A percentile compares a stretch with the other conserved stretches of the same genome.
Conservation (phyloP, 2,329 filamentous ascomycete genomes). For the Sordariomycetes sp. region DNA sequence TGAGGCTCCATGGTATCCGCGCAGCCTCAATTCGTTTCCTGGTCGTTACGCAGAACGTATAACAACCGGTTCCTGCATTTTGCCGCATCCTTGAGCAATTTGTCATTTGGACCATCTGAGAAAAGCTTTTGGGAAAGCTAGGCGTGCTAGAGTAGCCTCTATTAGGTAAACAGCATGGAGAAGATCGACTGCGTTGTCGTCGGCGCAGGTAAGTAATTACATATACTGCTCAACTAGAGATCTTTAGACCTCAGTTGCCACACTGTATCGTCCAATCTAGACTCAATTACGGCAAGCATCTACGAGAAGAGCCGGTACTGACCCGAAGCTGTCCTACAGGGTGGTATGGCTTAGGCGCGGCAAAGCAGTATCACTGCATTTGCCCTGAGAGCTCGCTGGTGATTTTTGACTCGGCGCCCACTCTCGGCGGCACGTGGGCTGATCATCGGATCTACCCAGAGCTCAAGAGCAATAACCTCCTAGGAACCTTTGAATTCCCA, state of each 20-base stretch:
- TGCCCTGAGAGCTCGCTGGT: background rate
- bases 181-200: slow-evolving; percentile 3
- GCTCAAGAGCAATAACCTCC: slow-evolving; percentile 65
- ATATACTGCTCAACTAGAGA: too few relatives aligned
- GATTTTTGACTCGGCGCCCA: background rate
- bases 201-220: slow-evolving; percentile 4
- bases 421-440: slow-evolving; percentile 59
- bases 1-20: too few relatives aligned
- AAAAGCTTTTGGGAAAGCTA: too few relatives aligned
- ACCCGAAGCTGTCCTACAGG: background rate
- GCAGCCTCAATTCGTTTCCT: too few relatives aligned
- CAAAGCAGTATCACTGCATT: background rate
- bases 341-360: slow-evolving; percentile 4
- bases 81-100: too few relatives aligned
- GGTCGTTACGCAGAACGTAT: too few relatives aligned
- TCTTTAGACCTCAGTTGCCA: too few relatives aligned
- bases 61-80: too few relatives aligned
- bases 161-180: background rate
- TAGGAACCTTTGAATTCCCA: slow-evolving; percentile 64
- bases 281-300: background rate
- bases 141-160: too few relatives aligned
- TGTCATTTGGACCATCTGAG: too few relatives aligned
- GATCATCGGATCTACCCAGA: slow-evolving; percentile 57
- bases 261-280: too few relatives aligned
- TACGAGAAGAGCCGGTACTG: background rate